Conservation (phyloP, 2,329 filamentous ascomycete genomes). For the Fusarium pseudograminearum region DNA sequence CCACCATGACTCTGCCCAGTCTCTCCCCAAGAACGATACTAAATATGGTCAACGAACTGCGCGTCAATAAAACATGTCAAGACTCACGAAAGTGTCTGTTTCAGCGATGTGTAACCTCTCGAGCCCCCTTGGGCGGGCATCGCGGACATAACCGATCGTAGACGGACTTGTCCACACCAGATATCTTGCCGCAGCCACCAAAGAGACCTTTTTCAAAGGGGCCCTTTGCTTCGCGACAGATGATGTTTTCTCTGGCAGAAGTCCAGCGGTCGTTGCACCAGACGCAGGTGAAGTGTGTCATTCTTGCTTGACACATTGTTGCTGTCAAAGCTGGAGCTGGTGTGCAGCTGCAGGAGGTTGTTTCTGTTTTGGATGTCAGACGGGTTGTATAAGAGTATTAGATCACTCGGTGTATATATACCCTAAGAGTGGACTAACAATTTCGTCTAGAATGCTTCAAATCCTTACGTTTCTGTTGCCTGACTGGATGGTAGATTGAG, state of each 20-base stretch:
- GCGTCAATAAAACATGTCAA: not conserved
- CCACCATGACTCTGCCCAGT: not conserved
- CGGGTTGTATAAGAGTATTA: too few species aligned
- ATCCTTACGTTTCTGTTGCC: too few species aligned
- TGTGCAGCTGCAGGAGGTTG: not conserved
- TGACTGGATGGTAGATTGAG: too few species aligned
- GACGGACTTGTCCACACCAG: not conserved
- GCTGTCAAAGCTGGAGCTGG: not conserved
- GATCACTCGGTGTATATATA: too few species aligned
- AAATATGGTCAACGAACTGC: not conserved
- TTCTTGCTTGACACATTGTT: not conserved
- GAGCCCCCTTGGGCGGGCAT: not conserved
- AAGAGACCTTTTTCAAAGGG: not conserved
- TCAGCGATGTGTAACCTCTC: not conserved
- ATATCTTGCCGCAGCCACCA: not conserved
- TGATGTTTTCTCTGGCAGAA: not conserved
- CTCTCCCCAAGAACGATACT: not conserved
- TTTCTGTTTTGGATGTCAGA: not conserved
- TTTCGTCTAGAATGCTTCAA: too few species aligned
- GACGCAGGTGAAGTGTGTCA: conserved; percentile 4
- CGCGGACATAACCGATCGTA: not conserved
- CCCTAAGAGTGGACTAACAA: too few species aligned
- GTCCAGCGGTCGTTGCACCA: not conserved
- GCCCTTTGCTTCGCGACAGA: not conserved
- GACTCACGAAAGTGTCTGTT: not conserved